Evolutionary conservation across 2,329 filamentous ascomycete species (phyloP).

Genomic region (Penicillium sp.): DNA sequence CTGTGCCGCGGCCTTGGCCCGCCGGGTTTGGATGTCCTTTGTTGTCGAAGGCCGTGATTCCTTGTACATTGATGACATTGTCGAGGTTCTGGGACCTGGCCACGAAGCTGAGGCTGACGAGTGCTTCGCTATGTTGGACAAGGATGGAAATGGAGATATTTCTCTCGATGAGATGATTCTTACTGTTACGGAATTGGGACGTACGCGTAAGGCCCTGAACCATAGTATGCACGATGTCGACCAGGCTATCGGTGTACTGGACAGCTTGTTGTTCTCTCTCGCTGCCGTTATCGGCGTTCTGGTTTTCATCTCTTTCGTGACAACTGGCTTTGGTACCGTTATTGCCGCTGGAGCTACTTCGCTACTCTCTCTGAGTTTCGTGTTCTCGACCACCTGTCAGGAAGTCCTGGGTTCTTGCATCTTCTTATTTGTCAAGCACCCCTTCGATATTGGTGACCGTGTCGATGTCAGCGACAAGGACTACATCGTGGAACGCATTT

Average conservation of each 20-base stretch:
- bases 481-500: slow-evolving; percentile 89
- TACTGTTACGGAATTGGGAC: slow-evolving; percentile 79
- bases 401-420: slow-evolving; percentile 98
- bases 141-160: slow-evolving; percentile 89
- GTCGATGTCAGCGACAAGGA: slow-evolving; percentile 72
- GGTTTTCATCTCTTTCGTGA: slow-evolving; percentile 88
- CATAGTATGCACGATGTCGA: slow-evolving; percentile 98
- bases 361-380: slow-evolving; percentile 91
- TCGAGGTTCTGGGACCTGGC: slow-evolving; percentile 79
- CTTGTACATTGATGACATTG: slow-evolving; percentile 76
- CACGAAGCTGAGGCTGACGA: slow-evolving; percentile 80
- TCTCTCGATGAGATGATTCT: slow-evolving; percentile 93
- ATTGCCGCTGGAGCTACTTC: slow-evolving; percentile 88
- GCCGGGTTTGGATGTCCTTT: slow-evolving; percentile 96
- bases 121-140: slow-evolving; percentile 77
- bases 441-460: slow-evolving; percentile 92
- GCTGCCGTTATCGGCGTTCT: slow-evolving; percentile 79
- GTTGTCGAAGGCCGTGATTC: slow-evolving; percentile 85
- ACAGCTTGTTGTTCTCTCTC: slow-evolving; percentile 79
- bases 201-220: slow-evolving; percentile 82
- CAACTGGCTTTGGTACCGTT: slow-evolving; percentile 79
- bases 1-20: slow-evolving; percentile 88
- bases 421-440: slow-evolving; percentile 98
- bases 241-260: slow-evolving; percentile 87
- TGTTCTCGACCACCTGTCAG: slow-evolving; percentile 87